Conservation (phyloP, 352 stramenopile species). For the Phytophthora chlamydospora region DNA sequence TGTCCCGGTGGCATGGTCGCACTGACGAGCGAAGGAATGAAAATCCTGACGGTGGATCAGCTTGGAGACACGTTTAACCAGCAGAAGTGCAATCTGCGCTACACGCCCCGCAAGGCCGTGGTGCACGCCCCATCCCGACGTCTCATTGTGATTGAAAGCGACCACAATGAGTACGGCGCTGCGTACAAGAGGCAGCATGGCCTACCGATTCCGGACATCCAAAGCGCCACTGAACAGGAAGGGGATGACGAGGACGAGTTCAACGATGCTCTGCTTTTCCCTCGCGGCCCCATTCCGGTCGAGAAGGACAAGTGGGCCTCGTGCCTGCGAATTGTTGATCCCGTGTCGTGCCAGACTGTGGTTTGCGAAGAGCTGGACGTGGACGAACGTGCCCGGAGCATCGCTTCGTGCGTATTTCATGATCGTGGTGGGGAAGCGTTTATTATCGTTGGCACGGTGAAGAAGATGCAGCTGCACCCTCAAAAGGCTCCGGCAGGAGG, state of each 20-base stretch:
- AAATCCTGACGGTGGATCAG: constrained; percentile 97
- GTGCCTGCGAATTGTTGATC: constrained; percentile 97
- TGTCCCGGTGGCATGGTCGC: constrained; percentile 97
- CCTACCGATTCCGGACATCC: constrained; percentile 67
- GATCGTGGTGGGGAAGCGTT: constrained; percentile 97
- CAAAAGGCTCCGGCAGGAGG: constrained; percentile 65
- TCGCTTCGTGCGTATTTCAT: constrained; percentile 94
- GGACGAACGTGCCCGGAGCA: constrained; percentile 94
- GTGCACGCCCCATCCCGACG: constrained; percentile 87
- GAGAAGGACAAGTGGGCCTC: constrained; percentile 94
- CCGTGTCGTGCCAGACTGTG: constrained; percentile 86
- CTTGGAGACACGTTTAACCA: constrained; percentile 98
- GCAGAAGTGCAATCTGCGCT: constrained; percentile 94
- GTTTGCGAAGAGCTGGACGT: constrained; percentile 93
- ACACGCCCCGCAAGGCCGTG: constrained; percentile 97
- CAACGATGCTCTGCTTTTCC: constrained; percentile 73
- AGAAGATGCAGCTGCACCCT: constrained; percentile 95
- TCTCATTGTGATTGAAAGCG: constrained; percentile 97
- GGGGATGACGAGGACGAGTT: constrained; percentile 91
- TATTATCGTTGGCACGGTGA: constrained; percentile 96
- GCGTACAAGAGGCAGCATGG: constrained; percentile 90
- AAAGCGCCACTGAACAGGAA: constrained; percentile 42
- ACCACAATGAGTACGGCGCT: constrained; percentile 96
- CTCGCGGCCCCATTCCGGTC: constrained; percentile 58
- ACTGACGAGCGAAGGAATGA: constrained; percentile 94